phyloP scores from a whole-genome alignment of 1,284 basidiomycete genomes.

The Fomitopsis schrenkii region DNA sequence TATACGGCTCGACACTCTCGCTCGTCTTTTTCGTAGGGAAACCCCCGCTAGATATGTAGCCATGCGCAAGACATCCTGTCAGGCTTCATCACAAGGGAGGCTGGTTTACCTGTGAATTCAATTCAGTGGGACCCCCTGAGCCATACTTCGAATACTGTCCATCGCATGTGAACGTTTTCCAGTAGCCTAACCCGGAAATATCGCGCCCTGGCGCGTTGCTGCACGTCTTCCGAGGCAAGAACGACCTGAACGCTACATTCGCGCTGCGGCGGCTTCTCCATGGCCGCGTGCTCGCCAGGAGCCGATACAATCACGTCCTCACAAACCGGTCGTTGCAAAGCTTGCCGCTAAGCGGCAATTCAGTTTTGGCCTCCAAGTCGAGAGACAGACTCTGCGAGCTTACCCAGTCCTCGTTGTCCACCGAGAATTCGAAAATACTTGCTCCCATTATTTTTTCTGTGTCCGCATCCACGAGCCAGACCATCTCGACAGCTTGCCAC shows the following conservation, averaged over 20 bases:
- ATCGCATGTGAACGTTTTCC: slow-evolving; percentile 29
- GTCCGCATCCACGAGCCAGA: slow-evolving; percentile 38
- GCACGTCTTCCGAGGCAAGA: slow-evolving; percentile 17
- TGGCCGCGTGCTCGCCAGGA: slow-evolving; percentile 3
- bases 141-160: slow-evolving; percentile 47
- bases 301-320: slow-evolving; percentile 10
- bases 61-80: too few relatives aligned
- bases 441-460: slow-evolving; percentile 36
- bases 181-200: slow-evolving; percentile 34
- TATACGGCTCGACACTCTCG: too few relatives aligned
- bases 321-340: slow-evolving; percentile 14
- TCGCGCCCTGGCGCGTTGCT: slow-evolving; percentile 15
- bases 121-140: slow-evolving; percentile 22
- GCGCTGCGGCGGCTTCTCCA: slow-evolving; percentile 7
- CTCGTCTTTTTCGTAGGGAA: too few relatives aligned
- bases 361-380: slow-evolving; percentile 1
- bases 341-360: slow-evolving; percentile 12
- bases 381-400: background rate
- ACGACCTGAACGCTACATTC: slow-evolving; percentile 33
- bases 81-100: too few relatives aligned
- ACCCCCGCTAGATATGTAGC: too few relatives aligned
- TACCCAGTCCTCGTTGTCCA: slow-evolving; percentile 41
- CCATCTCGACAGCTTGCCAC: slow-evolving; percentile 33
- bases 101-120: too few relatives aligned
- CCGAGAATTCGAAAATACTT: slow-evolving; percentile 35